A percentile compares a stretch with the other conserved stretches of the same genome.
phyloP scores from a whole-genome alignment of 208 protist genomes.

The Leishmania tropica region DNA sequence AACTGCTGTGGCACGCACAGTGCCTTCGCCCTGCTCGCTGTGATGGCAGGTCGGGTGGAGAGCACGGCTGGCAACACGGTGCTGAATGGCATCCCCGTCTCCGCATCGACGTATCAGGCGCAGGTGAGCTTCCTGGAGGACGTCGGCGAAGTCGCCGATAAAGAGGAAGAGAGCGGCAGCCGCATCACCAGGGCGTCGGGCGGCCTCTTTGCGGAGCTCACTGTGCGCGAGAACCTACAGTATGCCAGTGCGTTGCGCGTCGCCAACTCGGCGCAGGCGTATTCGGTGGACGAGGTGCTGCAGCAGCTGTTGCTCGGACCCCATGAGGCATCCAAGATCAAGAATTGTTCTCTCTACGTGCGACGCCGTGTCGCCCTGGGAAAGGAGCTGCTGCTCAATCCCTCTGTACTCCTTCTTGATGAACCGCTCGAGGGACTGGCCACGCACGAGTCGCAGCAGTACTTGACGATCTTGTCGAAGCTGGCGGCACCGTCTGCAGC shows the following conservation, averaged over 20 bases:
- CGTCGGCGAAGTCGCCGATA: not conserved
- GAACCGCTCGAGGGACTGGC: constrained; percentile 52
- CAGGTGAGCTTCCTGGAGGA: constrained; percentile 35
- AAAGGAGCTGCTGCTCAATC: constrained; percentile 64
- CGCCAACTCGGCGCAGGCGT: constrained; percentile 30
- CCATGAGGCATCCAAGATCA: constrained; percentile 30
- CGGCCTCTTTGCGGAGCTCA: constrained; percentile 41
- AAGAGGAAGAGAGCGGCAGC: constrained; percentile 12
- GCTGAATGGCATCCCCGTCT: constrained; percentile 60
- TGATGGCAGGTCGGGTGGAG: constrained; percentile 44
- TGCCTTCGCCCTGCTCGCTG: constrained; percentile 44
- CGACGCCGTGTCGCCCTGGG: constrained; percentile 56
- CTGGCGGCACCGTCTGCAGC: constrained; percentile 40
- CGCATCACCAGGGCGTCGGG: not conserved
- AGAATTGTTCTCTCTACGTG: constrained; percentile 49
- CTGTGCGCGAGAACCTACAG: constrained; percentile 57
- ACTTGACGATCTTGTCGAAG: constrained; percentile 45
- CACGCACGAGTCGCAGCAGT: constrained; percentile 68
- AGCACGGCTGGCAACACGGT: constrained; percentile 42
- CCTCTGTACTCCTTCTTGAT: constrained; percentile 53
- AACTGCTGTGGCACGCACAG: constrained; percentile 56
- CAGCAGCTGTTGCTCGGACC: constrained; percentile 41
- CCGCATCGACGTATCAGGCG: constrained; percentile 43
- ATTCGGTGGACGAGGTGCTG: constrained; percentile 49
- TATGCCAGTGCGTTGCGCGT: constrained; percentile 60